These are phyloP conservation scores for Citrullus colocynthis DNA, from an alignment of 306 rosid species.

Conservation along the genomic window DNA sequence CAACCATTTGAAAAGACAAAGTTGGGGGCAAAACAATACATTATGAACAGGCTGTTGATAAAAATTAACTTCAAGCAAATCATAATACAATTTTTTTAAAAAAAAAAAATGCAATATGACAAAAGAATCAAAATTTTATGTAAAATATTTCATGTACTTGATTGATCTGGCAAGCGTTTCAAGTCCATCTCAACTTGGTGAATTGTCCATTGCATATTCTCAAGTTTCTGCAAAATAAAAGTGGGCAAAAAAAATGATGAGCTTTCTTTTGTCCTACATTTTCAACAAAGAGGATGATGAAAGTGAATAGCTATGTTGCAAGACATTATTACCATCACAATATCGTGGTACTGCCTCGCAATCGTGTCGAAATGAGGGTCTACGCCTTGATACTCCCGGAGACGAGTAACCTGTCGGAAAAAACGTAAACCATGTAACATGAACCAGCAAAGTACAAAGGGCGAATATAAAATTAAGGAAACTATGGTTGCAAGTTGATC, in stretches of 20 bases:
- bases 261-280: background rate
- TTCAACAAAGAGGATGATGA: background rate
- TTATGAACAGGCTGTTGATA: background rate
- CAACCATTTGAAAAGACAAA: background rate
- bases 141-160: slow-evolving; percentile 16
- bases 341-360: slow-evolving; percentile 73
- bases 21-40: background rate
- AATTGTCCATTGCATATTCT: slow-evolving; percentile 92
- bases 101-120: background rate
- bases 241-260: background rate
- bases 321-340: slow-evolving; percentile 45
- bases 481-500: background rate
- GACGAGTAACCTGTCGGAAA: slow-evolving; percentile 59
- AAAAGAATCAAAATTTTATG: background rate
- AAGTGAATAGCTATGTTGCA: background rate
- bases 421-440: background rate
- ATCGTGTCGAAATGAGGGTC: slow-evolving; percentile 82
- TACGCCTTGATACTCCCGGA: slow-evolving; percentile 85
- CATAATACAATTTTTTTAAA: background rate
- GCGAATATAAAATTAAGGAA: background rate
- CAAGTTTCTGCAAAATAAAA: slow-evolving; percentile 52
- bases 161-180: slow-evolving; percentile 51
- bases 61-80: background rate
- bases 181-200: slow-evolving; percentile 87
- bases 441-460: background rate